Conservation (phyloP, 257 asterid genomes). For the Paraleonurus japonicus region DNA sequence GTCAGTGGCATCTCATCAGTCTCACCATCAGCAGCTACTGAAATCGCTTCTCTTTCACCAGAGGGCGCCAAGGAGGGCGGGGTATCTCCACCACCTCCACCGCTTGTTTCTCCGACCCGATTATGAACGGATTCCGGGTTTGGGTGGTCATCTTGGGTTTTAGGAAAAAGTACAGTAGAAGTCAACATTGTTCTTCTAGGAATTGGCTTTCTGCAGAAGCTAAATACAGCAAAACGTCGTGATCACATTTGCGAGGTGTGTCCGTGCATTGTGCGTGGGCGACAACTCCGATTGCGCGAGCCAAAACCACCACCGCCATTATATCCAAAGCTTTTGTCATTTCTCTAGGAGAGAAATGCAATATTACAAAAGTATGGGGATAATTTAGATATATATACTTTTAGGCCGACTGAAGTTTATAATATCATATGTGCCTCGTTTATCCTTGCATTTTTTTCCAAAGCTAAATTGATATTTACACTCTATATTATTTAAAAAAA, state of each 20-base stretch:
- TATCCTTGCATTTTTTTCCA: too few species aligned
- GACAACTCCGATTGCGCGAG: not conserved
- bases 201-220: not conserved
- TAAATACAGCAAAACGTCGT: constrained; percentile 4
- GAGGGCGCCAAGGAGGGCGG: constrained; percentile 3
- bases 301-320: not conserved
- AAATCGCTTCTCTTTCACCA: constrained; percentile 16
- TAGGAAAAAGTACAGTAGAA: constrained; percentile 5
- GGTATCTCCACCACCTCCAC: constrained; percentile 23
- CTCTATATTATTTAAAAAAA: too few species aligned
- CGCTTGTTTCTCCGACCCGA: constrained; percentile 21
- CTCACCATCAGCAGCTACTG: constrained; percentile 21
- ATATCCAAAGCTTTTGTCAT: not conserved
- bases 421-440: not conserved
- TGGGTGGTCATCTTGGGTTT: constrained; percentile 7
- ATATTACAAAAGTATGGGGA: not conserved
- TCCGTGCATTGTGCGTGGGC: constrained; percentile 3
- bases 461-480: too few species aligned
- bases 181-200: constrained; percentile 8
- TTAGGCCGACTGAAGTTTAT: not conserved
- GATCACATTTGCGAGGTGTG: not conserved
- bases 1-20: not conserved
- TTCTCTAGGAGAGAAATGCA: not conserved
- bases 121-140: not conserved
- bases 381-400: not conserved